phyloP scores from a whole-genome alignment of 169 alveolate species.

The Eimeria maxima region DNA sequence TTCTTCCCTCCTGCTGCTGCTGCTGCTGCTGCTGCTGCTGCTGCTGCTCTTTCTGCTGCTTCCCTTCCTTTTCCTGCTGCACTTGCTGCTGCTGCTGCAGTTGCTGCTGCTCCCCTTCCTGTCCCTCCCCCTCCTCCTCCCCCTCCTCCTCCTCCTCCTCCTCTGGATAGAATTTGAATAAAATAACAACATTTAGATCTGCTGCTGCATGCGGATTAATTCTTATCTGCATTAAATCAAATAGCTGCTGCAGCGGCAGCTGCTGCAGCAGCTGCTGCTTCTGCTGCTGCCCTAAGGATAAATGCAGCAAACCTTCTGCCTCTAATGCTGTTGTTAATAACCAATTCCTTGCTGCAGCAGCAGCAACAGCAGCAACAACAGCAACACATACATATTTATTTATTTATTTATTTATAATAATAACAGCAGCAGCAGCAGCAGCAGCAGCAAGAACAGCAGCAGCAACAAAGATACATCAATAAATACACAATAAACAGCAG shows the following conservation, averaged over 20 bases:
- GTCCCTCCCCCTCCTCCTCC: not conserved
- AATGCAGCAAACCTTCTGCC: conserved; percentile 30
- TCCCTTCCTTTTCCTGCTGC: not conserved
- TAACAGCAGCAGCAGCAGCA: conserved; percentile 12
- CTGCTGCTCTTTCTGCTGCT: not conserved
- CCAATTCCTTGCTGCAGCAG: conserved; percentile 71
- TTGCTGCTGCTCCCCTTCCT: conserved; percentile 52
- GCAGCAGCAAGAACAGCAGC: conserved; percentile 15
- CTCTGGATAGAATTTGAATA: not conserved
- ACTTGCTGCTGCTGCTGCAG: conserved; percentile 39
- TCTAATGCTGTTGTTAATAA: conserved; percentile 72
- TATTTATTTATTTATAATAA: no score
- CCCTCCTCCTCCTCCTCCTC: not conserved
- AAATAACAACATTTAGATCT: not conserved
- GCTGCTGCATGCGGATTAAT: conserved; percentile 59
- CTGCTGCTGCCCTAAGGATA: conserved; percentile 42
- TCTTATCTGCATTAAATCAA: conserved; percentile 47
- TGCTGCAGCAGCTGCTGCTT: conserved; percentile 43
- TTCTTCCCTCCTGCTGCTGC: not conserved
- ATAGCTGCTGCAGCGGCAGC: conserved; percentile 52
- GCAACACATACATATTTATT: no score
- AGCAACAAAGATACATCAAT: no score
- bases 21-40: conserved; percentile 12
- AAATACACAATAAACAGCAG: no score
- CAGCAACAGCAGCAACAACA: no score